Base-by-base conservation (phyloP, 148 eudicot species). In the Euryodendron excelsum region DNA sequence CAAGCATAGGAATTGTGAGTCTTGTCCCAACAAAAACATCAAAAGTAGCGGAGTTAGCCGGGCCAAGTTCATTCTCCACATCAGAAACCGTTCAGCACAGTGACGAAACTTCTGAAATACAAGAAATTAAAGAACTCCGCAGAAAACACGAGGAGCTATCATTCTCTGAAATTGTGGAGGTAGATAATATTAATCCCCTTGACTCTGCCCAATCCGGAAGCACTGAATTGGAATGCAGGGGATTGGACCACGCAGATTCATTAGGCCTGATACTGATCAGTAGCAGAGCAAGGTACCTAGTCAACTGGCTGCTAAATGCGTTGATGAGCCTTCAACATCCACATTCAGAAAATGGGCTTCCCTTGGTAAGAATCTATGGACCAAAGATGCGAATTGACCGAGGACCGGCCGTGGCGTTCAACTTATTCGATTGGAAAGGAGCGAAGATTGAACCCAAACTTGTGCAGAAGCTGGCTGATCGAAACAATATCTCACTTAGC, bases 391-490 rank as follows among this genome's bases (percentile, higher is more conserved):
- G 77, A 39, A 80, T 87, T 5, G 86, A 88, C 37, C 39, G 93
- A 60, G 94, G 90, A 25, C 88, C 90, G 1, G 83, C 88, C 0
- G 45, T 91, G 73, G 91, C 97, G 0, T 91, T 93, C 72, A 89
- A 87, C 30, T 68, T 93, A 12, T 88, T 82, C 30, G 97, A 93
- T 77, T 93, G 94, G 97, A 93, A 89, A 84, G 91, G 92, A 2
- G 90, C 85, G 53, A 89, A 81, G 69, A 61, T 93, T 18, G 94
- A 93, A 9, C 93, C 97, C 25, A 55, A 60, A 31, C 76, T 94
- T 1, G 96, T 92, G 1, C 98, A 94, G 72, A 92, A 86, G 73
- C 77, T 94, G 20, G 98, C 90, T 11, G 94, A 90, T 68, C 84
- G 92, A 45, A 78, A 85, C 64, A 86, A 86, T n/a, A 89, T 94